Evolutionary conservation across 2,329 filamentous ascomycete species (phyloP), one percentile per base, ranked within the genome.

Genomic region (Cercospora citrullina): DNA sequence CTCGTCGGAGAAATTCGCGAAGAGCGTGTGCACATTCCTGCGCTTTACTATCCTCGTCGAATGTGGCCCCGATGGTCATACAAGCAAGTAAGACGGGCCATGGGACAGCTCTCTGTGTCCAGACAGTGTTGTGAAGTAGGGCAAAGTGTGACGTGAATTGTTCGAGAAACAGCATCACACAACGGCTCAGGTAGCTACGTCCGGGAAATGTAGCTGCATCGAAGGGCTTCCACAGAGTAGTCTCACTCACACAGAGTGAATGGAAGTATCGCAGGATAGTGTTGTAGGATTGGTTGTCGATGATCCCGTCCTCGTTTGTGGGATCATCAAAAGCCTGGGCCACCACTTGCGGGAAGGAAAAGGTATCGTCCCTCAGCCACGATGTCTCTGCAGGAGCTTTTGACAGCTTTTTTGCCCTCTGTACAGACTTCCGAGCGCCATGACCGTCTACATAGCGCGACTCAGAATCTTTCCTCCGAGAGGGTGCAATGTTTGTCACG

Each of bases 181-280:
- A 59, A 33, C n/a, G 55, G 31, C 6, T 59, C 4, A 59, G 55
- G 16, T 33, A 33, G 6, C 31, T 12, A 8, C 55, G 55, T 36
- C 26, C 28, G 1, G 55, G 55, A 5, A 59, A 59, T 21, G 4
- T 36, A n/a, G 55, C 55, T 21, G 55, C 16, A 14, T 59, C 55
- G n/a, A 59, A 55, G 1, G 66, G 61, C 33, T 68, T 63, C 31
- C 53, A 60, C 8, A 65, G 55, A 23, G 55, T 48, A 31, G 53
- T 48, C 5, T 48, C 51, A 8, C 30, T 64, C 42, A 65, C 66
- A 10, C 30, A 39, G 7, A 55, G 60, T 5, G n/a, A 64, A 21
- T n/a, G 62, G 16, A 36, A 39, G 21, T 55, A 21, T 18, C 55
- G 55, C 30, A 59, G n/a, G 16, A 59, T 31, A 1, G 28, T 36